Evolutionary conservation across 345 rosid species (phyloP), one percentile per base, ranked within the genome.

Genomic region (Eucalyptus guilfoylei): DNA sequence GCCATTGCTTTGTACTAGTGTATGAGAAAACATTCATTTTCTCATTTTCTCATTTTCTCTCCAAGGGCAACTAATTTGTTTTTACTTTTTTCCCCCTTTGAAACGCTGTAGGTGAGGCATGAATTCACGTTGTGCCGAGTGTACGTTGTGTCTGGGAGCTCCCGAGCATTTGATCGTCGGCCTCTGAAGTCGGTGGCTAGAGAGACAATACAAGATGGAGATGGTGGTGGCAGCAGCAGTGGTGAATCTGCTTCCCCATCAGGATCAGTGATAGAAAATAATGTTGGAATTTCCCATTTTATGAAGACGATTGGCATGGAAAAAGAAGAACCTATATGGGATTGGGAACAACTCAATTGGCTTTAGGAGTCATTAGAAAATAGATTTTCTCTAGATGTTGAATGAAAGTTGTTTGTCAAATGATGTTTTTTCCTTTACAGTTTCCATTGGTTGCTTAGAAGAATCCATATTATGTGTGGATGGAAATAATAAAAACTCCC

Each of bases 131-230:
- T 97, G 93, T 96, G 99, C 88, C 96, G 97, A 69, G 92, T 97
- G 90, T 96, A 96, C 86, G 92, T 96, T 89, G 91, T 92, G 88
- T 95, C 98, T 17, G 97, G 98, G 91, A 92, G 92, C 95, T 91
- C 88, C 19, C 94, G 95, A 89, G 96, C 99, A 83, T 97, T 96
- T 89, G 98, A 97, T 47, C 95, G 98, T 88, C 98, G 99, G 67
- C 99, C 97, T 6, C 89, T 88, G 95, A 91, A 88, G 92, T 92
- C 83, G 91, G 91, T 37, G 85, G 81, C 88, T 58, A 23, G n/a
- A 58, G 87, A 50, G 87, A 58, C 62, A 34, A 23, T 21, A 55
- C 49, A 91, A 93, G 88, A 76, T 45, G 91, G 91, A 21, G 47
- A 34, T 28, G 44, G 87, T 32, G 91, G 34, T 67, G 50, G 80